Conservation (phyloP, 2,329 filamentous ascomycete genomes). For the Metarhizium sp. region DNA sequence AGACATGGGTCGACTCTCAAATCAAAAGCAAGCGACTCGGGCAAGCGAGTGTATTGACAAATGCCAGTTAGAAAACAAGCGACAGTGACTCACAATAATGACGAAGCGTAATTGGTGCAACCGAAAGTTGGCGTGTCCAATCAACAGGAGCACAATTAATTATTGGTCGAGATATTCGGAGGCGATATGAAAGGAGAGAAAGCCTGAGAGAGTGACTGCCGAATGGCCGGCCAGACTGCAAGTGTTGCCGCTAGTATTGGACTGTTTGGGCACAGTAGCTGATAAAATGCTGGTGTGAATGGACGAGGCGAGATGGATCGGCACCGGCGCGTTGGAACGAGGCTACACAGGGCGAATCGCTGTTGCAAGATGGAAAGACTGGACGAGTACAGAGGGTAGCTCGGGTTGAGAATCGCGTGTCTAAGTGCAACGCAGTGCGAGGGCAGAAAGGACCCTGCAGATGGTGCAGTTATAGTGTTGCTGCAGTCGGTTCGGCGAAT, state of each 20-base stretch:
- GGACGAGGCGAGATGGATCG: conserved; percentile 22
- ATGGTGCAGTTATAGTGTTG: not conserved
- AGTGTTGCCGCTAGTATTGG: conserved; percentile 26
- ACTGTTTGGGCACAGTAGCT: conserved; percentile 20
- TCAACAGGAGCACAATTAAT: not conserved
- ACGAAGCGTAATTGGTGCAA: conserved; percentile 21
- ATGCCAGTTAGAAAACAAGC: conserved; percentile 13
- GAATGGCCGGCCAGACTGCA: conserved; percentile 19
- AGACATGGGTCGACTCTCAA: not conserved
- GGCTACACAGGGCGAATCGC: conserved; percentile 21
- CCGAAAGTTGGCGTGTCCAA: conserved; percentile 5
- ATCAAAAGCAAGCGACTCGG: conserved; percentile 1
- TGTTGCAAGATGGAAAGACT: conserved; percentile 15
- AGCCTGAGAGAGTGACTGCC: conserved; percentile 15
- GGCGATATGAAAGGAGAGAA: conserved; percentile 12
- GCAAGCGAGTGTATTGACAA: conserved; percentile 6
- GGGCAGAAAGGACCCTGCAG: not conserved
- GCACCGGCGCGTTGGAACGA: conserved; percentile 22
- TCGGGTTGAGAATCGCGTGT: conserved; percentile 10
- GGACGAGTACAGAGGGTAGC: conserved; percentile 5
- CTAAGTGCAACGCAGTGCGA: conserved; percentile 6
- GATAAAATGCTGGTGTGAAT: conserved; percentile 15
- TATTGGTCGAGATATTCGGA: conserved; percentile 3
- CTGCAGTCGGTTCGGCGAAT: not conserved
- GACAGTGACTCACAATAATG: conserved; percentile 24